Evolutionary conservation across 2,329 filamentous ascomycete species (phyloP).

Genomic region (Botrytis galanthina): DNA sequence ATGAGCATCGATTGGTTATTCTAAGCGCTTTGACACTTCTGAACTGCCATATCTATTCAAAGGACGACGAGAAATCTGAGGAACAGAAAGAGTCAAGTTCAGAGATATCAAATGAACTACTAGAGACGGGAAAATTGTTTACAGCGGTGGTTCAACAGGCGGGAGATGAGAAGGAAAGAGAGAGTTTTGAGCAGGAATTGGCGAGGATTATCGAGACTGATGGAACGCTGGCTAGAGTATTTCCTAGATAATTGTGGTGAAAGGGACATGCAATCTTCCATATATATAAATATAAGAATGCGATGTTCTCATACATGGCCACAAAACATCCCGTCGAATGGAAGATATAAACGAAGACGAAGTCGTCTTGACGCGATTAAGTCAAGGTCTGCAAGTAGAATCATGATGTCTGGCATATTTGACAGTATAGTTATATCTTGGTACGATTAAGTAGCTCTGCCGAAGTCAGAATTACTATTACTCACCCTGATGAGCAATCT

Average conservation of each 20-base stretch:
- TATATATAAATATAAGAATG: no score
- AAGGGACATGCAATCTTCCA: no score
- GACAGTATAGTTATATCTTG: neutral
- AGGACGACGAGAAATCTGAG: neutral
- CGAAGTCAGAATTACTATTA: neutral
- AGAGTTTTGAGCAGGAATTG: neutral
- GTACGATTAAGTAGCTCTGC: neutral
- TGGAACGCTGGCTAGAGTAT: neutral
- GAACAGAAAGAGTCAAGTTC: neutral
- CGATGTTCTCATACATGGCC: neutral
- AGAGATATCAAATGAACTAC: neutral
- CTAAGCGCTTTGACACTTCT: slow-evolving; percentile 55
- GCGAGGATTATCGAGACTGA: neutral
- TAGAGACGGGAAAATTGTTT: neutral
- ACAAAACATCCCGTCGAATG: neutral
- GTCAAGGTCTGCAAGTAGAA: neutral
- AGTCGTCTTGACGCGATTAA: neutral
- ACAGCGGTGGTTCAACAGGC: neutral
- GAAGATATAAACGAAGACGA: fast-evolving
- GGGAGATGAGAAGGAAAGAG: neutral
- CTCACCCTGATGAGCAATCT: neutral
- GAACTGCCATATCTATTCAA: neutral
- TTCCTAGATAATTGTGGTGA: neutral
- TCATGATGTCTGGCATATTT: neutral
- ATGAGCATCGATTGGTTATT: slow-evolving; percentile 60